A percentile compares a stretch with the other conserved stretches of the same genome.
Conservation (phyloP, 192 early-diverging fungal genomes). For the Coemansia sp. region DNA sequence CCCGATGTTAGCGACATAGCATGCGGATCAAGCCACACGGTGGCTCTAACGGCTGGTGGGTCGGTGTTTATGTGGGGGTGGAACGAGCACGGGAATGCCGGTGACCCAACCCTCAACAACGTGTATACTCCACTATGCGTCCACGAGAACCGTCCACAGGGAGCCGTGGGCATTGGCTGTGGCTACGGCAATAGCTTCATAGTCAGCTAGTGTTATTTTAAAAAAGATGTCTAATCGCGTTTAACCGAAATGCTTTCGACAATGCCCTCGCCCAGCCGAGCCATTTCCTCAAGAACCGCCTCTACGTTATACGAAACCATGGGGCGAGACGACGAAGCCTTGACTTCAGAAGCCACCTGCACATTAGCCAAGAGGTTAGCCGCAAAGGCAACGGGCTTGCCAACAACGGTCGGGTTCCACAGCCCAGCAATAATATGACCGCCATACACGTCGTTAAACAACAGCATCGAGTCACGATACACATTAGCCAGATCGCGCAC, state of each 20-base stretch:
- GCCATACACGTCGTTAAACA: conserved; percentile 51
- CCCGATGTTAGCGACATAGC: conserved; percentile 20
- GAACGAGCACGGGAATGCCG: conserved; percentile 95
- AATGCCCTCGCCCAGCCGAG: conserved; percentile 40
- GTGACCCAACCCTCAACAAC: conserved; percentile 48
- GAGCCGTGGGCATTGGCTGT: conserved; percentile 23
- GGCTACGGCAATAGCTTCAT: conserved; percentile 40
- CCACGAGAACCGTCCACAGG: not conserved
- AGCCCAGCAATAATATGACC: conserved; percentile 40
- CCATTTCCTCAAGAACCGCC: conserved; percentile 34
- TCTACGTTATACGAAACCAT: conserved; percentile 17
- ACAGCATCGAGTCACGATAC: conserved; percentile 26
- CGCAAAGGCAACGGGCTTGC: conserved; percentile 12
- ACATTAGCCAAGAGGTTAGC: conserved; percentile 18
- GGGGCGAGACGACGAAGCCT: not conserved
- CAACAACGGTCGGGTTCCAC: conserved; percentile 30
- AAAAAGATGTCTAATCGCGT: not conserved
- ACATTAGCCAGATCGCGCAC: conserved; percentile 63
- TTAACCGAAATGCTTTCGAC: conserved; percentile 33
- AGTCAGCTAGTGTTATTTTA: not conserved
- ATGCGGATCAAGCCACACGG: conserved; percentile 77
- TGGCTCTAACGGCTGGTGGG: conserved; percentile 55
- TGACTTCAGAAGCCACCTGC: not conserved
- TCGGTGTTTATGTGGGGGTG: conserved; percentile 77
- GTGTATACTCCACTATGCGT: conserved; percentile 19